These are phyloP conservation scores for Fraxinus xanthoxyloides DNA, from an alignment of 305 asterid genomes.

Conservation along the genomic window DNA sequence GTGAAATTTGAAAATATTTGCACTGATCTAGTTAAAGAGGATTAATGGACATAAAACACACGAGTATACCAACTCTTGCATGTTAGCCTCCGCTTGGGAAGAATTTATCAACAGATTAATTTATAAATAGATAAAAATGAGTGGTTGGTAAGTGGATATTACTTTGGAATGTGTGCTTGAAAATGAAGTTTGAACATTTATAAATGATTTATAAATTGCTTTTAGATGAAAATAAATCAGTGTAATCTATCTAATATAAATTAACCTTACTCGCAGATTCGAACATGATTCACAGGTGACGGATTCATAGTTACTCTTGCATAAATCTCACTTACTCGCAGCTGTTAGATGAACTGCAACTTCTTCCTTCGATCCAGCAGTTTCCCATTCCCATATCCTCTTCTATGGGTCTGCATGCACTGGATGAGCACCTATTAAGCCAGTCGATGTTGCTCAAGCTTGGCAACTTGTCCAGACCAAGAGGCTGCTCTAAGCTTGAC, in stretches of 20 bases:
- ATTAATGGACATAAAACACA: neutral
- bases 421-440: slow-evolving; percentile 58
- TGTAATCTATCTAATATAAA: neutral
- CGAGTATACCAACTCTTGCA: neutral
- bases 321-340: slow-evolving; percentile 53
- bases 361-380: slow-evolving; percentile 87
- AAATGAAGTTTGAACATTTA: neutral
- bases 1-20: neutral
- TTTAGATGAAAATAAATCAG: neutral
- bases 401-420: slow-evolving; percentile 70
- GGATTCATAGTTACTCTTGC: neutral
- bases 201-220: neutral
- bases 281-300: neutral
- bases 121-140: neutral
- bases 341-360: slow-evolving; percentile 81
- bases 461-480: slow-evolving; percentile 83
- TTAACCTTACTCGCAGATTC: neutral
- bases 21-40: neutral
- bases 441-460: slow-evolving; percentile 73
- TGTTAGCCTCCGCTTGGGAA: neutral
- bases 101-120: neutral
- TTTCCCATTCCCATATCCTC: slow-evolving; percentile 76
- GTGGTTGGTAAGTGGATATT: neutral
- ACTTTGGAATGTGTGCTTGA: neutral
- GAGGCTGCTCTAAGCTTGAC: slow-evolving; percentile 99